Conservation (phyloP, 805 yeast species). For the Candida verbasci region DNA sequence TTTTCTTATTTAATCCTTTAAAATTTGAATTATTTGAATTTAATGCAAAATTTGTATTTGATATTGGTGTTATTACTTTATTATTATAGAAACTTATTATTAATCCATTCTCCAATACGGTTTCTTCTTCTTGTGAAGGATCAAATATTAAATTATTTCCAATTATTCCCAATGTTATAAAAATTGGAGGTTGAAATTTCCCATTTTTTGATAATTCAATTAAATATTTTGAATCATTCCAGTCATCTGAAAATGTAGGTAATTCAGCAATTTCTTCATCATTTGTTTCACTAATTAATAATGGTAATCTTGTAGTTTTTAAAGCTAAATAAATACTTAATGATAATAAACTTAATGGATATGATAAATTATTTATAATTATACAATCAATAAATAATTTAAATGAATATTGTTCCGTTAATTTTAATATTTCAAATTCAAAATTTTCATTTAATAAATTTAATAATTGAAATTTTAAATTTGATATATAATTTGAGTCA, state of each 20-base stretch:
- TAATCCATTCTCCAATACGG: slow-evolving; percentile 80
- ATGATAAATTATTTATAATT: slow-evolving; percentile 69
- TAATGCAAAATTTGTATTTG: slow-evolving; percentile 59
- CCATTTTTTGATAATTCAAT: slow-evolving; percentile 14
- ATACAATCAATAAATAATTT: slow-evolving; percentile 77
- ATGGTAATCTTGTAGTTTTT: slow-evolving; percentile 71
- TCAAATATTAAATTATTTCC: slow-evolving; percentile 71
- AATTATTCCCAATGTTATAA: slow-evolving; percentile 71
- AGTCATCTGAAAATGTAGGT: slow-evolving; percentile 89
- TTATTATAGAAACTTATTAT: slow-evolving; percentile 67
- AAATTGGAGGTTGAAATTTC: slow-evolving; percentile 63
- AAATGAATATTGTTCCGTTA: slow-evolving; percentile 73
- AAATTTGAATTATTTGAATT: slow-evolving; percentile 41
- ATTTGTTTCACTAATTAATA: slow-evolving; percentile 63
- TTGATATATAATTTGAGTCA: slow-evolving; percentile 64
- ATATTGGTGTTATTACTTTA: slow-evolving; percentile 68
- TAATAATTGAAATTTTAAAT: slow-evolving; percentile 59
- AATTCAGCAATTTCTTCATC: slow-evolving; percentile 77
- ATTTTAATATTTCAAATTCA: slow-evolving; percentile 47
- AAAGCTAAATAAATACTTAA: slow-evolving; percentile 79
- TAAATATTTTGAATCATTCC: slow-evolving; percentile 50
- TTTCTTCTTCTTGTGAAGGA: slow-evolving; percentile 86
- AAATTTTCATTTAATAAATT: slow-evolving; percentile 50
- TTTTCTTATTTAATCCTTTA: slow-evolving; percentile 50
- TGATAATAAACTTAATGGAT: slow-evolving; percentile 78